Conservation (phyloP, 2,329 filamentous ascomycete genomes). For the Gliomastix tumulicola region DNA sequence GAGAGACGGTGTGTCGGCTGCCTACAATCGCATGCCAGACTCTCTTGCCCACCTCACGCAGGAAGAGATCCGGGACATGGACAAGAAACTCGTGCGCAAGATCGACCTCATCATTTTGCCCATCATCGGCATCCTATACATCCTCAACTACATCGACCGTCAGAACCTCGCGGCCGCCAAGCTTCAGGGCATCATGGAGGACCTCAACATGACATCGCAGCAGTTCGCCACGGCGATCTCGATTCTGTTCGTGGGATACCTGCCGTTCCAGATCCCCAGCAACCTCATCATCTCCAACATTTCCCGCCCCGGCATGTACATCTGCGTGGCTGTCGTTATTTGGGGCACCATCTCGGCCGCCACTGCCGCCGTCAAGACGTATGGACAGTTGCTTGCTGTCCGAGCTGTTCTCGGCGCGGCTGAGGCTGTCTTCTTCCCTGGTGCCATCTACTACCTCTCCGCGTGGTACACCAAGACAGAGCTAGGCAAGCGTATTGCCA, state of each 20-base stretch:
- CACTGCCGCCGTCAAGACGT: slow-evolving; percentile 24
- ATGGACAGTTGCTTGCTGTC: slow-evolving; percentile 21
- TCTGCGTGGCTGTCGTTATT: slow-evolving; percentile 23
- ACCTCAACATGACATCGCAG: slow-evolving; percentile 24
- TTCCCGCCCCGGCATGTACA: slow-evolving; percentile 29
- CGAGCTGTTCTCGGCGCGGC: slow-evolving; percentile 26
- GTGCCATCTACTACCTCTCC: slow-evolving; percentile 30
- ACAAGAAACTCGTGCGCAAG: slow-evolving; percentile 13
- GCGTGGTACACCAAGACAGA: slow-evolving; percentile 32
- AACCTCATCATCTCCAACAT: slow-evolving; percentile 40
- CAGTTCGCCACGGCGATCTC: slow-evolving; percentile 30
- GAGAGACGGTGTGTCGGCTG: not conserved
- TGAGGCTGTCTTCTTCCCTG: slow-evolving; percentile 28
- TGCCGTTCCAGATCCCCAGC: slow-evolving; percentile 39
- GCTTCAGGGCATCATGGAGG: slow-evolving; percentile 28
- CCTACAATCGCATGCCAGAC: slow-evolving; percentile 8
- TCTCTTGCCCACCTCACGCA: slow-evolving; percentile 7
- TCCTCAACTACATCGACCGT: slow-evolving; percentile 31
- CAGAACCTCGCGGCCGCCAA: slow-evolving; percentile 28
- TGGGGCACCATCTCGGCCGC: slow-evolving; percentile 36
- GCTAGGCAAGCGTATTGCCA: slow-evolving; percentile 25
- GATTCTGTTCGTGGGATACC: slow-evolving; percentile 38
- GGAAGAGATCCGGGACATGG: slow-evolving; percentile 7
- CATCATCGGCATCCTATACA: slow-evolving; percentile 24
- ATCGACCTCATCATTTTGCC: slow-evolving; percentile 12